Evolutionary conservation across 768 basidiomycete species (phyloP).

Genomic region (Pleurotus citrinopileatus): DNA sequence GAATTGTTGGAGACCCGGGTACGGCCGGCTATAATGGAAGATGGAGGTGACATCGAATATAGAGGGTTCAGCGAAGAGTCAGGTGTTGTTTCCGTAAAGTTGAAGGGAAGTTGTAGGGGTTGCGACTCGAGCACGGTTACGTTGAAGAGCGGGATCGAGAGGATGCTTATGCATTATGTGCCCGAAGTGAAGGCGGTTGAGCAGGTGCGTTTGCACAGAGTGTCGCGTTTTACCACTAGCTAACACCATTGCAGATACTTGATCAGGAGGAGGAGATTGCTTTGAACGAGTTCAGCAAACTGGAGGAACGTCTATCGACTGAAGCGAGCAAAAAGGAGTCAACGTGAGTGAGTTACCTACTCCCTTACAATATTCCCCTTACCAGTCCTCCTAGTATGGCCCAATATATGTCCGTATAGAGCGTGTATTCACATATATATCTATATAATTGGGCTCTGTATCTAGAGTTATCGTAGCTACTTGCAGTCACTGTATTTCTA

Average conservation of each 20-base stretch:
- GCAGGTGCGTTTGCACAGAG: constrained; percentile 51
- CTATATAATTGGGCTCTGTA: not conserved
- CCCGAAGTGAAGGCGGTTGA: constrained; percentile 93
- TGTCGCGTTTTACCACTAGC: constrained; percentile 6
- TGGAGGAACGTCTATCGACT: constrained; percentile 63
- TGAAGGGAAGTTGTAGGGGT: constrained; percentile 97
- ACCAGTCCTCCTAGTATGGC: constrained; percentile 60
- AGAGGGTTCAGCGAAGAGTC: constrained; percentile 78
- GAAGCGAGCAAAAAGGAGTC: constrained; percentile 44
- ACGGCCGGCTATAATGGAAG: constrained; percentile 96
- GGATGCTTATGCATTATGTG: constrained; percentile 99
- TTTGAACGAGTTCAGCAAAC: constrained; percentile 83
- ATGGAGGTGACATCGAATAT: constrained; percentile 98
- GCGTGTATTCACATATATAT: too few relatives aligned
- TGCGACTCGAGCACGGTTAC: constrained; percentile 94
- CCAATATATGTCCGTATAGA: constrained; percentile 75
- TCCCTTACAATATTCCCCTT: constrained; percentile 10
- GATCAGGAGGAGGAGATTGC: constrained; percentile 90
- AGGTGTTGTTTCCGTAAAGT: constrained; percentile 80
- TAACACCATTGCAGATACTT: constrained; percentile 64
- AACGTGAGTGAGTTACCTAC: constrained; percentile 28
- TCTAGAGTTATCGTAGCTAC: not conserved
- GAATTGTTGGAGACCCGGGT: constrained; percentile 94
- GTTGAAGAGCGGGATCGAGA: constrained; percentile 93
- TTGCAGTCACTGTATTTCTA: not conserved